Conservation (phyloP, 768 basidiomycete genomes). For the Lactarius hatsudake region DNA sequence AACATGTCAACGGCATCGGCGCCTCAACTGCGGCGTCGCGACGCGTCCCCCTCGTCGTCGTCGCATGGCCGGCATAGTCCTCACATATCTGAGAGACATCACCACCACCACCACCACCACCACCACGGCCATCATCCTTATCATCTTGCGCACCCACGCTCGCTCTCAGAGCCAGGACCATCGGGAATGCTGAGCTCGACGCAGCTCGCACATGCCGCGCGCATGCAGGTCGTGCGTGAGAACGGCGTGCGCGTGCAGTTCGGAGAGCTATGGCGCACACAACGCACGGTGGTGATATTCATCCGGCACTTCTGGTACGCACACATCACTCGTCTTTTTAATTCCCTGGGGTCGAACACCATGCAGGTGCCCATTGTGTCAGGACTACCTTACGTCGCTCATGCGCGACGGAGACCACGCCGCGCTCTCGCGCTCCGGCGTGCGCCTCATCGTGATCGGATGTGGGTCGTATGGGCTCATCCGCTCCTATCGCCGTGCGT, state of each 20-base stretch:
- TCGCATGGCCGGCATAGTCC: conserved; percentile 10
- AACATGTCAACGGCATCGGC: conserved; percentile 14
- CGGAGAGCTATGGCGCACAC: conserved; percentile 58
- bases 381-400: conserved; percentile 82
- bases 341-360: conserved; percentile 15
- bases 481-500: conserved; percentile 63
- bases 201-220: conserved; percentile 60
- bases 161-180: conserved; percentile 38
- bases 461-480: conserved; percentile 79
- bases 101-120: conserved; percentile 14
- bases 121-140: conserved; percentile 26
- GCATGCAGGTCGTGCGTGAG: conserved; percentile 62
- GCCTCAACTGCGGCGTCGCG: conserved; percentile 13
- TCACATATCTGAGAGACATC: conserved; percentile 5
- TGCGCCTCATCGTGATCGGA: conserved; percentile 70
- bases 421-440: conserved; percentile 46
- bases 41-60: conserved; percentile 18
- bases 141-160: conserved; percentile 22
- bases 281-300: conserved; percentile 73
- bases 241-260: conserved; percentile 66
- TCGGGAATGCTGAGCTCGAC: conserved; percentile 49
- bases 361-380: conserved; percentile 70
- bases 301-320: conserved; percentile 79
- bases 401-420: conserved; percentile 46
- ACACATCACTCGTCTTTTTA: neutral